Conservation (phyloP, 495 filamentous ascomycete species). For the Trichocladium uniseriatum region DNA sequence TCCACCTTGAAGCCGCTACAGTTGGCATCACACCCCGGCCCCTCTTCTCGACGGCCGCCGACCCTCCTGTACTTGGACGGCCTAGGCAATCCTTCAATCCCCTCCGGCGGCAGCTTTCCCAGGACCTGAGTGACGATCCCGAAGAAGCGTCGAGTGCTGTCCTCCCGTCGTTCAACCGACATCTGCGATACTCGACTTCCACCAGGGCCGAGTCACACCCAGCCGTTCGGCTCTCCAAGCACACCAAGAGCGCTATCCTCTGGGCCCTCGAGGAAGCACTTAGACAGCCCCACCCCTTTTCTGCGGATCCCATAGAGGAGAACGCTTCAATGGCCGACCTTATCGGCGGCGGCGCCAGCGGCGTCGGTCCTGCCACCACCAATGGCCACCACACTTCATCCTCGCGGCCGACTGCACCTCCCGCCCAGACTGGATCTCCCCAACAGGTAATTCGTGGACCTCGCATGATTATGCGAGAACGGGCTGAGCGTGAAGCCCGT, state of each 20-base stretch:
- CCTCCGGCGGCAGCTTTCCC: constrained; percentile 34
- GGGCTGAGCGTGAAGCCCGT: constrained; percentile 53
- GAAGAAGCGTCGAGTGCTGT: constrained; percentile 26
- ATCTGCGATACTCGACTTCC: constrained; percentile 15
- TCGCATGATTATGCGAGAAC: constrained; percentile 67
- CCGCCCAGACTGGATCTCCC: constrained; percentile 40
- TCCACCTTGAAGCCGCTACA: constrained; percentile 28
- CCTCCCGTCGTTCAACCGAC: constrained; percentile 19
- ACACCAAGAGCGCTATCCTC: constrained; percentile 60
- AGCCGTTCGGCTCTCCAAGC: constrained; percentile 35
- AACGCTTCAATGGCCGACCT: constrained; percentile 92
- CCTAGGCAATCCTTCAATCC: constrained; percentile 12
- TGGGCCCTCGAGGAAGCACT: constrained; percentile 88
- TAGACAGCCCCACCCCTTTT: constrained; percentile 73
- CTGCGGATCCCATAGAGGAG: constrained; percentile 75
- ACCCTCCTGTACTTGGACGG: constrained; percentile 18
- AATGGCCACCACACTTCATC: constrained; percentile 42
- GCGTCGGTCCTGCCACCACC: constrained; percentile 41
- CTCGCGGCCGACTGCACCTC: constrained; percentile 32
- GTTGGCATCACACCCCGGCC: constrained; percentile 29
- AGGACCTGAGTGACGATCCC: constrained; percentile 34
- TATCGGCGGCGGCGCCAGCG: constrained; percentile 47
- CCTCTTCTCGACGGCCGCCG: constrained; percentile 24
- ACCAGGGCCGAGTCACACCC: constrained; percentile 28
- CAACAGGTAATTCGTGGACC: constrained; percentile 47